These are phyloP conservation scores for Syzygium aromaticum DNA, from an alignment of 345 rosid genomes.

Conservation along the genomic window DNA sequence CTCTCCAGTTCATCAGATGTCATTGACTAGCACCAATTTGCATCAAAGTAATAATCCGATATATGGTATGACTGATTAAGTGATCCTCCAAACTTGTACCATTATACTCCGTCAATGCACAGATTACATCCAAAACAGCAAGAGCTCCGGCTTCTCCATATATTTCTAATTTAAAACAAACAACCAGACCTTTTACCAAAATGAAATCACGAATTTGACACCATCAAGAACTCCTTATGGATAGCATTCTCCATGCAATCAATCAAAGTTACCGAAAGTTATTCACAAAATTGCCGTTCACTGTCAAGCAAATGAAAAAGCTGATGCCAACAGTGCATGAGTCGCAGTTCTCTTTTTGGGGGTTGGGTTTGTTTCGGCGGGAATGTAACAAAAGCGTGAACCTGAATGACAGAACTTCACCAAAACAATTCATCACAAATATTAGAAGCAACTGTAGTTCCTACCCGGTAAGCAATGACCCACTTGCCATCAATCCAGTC, in stretches of 20 bases:
- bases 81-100: not conserved
- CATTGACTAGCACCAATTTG: not conserved
- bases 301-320: not conserved
- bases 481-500: constrained; percentile 48
- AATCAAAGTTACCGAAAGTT: not conserved
- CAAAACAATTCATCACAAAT: not conserved
- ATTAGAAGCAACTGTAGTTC: not conserved
- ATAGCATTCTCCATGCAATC: not conserved
- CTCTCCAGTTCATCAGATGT: not conserved
- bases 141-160: too few relatives aligned
- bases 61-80: not conserved
- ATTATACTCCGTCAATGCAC: not conserved
- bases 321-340: not conserved
- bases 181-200: not conserved
- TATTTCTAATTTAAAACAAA: too few relatives aligned
- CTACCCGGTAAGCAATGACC: constrained; percentile 36
- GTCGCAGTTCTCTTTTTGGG: not conserved
- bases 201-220: not conserved
- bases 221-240: not conserved
- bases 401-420: not conserved
- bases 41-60: not conserved
- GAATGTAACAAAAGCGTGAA: not conserved
- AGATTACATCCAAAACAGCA: not conserved
- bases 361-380: accelerated
- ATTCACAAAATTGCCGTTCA: not conserved